Percentiles rank a stretch among this genome's conserved stretches.
Evolutionary conservation across 805 yeast species (phyloP).

Genomic region (Yamadazyma scolyti): DNA sequence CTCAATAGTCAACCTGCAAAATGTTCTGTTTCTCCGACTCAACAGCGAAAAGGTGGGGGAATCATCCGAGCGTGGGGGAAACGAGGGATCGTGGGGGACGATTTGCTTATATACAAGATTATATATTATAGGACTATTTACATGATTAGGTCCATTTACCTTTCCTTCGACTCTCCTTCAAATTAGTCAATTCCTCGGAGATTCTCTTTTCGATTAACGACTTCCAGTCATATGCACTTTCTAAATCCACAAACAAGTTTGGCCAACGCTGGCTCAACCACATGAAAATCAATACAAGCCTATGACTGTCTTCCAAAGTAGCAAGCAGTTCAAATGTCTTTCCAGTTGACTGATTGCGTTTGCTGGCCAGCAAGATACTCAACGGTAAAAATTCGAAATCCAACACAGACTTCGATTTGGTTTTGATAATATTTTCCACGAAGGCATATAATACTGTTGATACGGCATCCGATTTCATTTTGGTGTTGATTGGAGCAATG

Average conservation of each 20-base stretch:
- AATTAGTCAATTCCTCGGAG: conserved; percentile 40
- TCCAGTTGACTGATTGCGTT: conserved; percentile 1
- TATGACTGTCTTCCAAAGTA: conserved; percentile 63
- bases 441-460: conserved; percentile 42
- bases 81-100: conserved; percentile 1
- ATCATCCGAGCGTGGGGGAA: conserved; percentile 5
- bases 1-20: too few relatives aligned
- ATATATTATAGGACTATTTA: background rate
- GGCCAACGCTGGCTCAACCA: conserved; percentile 93
- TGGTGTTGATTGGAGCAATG: conserved; percentile 55
- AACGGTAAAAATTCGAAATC: conserved; percentile 42
- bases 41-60: too few relatives aligned
- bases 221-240: conserved; percentile 68
- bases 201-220: conserved; percentile 63
- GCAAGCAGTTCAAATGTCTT: conserved; percentile 4
- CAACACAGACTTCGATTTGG: conserved; percentile 52
- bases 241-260: conserved; percentile 69
- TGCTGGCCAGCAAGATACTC: conserved; percentile 16
- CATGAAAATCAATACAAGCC: conserved; percentile 60
- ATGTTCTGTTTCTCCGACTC: too few relatives aligned
- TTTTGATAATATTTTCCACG: conserved; percentile 52
- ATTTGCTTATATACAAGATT: too few relatives aligned
- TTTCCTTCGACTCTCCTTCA: conserved; percentile 15
- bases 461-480: conserved; percentile 28
- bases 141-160: background rate